Percentiles rank a stretch among this genome's conserved stretches.
phyloP scores from a whole-genome alignment of 78 protist genomes.

The Dictyostelium capitatum region DNA sequence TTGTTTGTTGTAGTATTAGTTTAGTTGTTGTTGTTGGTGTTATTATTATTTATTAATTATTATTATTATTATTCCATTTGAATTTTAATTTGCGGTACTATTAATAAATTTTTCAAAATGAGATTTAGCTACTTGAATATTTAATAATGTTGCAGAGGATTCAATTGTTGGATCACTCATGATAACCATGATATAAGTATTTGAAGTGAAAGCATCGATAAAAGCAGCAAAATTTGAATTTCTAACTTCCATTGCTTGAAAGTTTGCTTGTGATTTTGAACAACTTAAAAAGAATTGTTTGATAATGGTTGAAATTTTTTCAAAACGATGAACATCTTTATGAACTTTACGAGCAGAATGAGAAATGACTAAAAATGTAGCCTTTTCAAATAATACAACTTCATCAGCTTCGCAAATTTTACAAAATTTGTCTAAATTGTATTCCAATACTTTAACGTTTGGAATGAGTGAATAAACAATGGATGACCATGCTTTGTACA shows the following conservation, averaged over 20 bases:
- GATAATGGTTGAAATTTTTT: slow-evolving; percentile 96
- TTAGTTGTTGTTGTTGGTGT: not conserved
- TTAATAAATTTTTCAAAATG: slow-evolving; percentile 85
- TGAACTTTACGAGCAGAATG: slow-evolving; percentile 88
- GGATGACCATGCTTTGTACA: slow-evolving; percentile 96
- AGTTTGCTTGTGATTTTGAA: slow-evolving; percentile 80
- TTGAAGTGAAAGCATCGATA: slow-evolving; percentile 96
- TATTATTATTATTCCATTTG: not conserved
- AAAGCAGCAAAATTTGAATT: slow-evolving; percentile 93
- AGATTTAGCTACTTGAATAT: slow-evolving; percentile 82
- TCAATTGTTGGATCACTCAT: slow-evolving; percentile 91
- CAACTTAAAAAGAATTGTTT: slow-evolving; percentile 97
- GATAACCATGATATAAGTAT: slow-evolving; percentile 98
- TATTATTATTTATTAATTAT: not conserved
- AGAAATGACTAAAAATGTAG: slow-evolving; percentile 95
- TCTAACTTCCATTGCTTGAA: slow-evolving; percentile 87
- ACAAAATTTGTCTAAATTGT: slow-evolving; percentile 91
- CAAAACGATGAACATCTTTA: slow-evolving; percentile 93
- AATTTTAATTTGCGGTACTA: not conserved
- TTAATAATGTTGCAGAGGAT: slow-evolving; percentile 80
- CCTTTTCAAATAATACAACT: slow-evolving; percentile 94
- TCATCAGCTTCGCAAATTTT: slow-evolving; percentile 97
- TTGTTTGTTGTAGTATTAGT: too few relatives aligned
- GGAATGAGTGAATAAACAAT: slow-evolving; percentile 97
- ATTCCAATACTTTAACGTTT: slow-evolving; percentile 89